Evolutionary conservation across 306 rosid genomes (phyloP), one percentile per base, ranked within the genome.

Genomic region (Luffa aegyptiaca): DNA sequence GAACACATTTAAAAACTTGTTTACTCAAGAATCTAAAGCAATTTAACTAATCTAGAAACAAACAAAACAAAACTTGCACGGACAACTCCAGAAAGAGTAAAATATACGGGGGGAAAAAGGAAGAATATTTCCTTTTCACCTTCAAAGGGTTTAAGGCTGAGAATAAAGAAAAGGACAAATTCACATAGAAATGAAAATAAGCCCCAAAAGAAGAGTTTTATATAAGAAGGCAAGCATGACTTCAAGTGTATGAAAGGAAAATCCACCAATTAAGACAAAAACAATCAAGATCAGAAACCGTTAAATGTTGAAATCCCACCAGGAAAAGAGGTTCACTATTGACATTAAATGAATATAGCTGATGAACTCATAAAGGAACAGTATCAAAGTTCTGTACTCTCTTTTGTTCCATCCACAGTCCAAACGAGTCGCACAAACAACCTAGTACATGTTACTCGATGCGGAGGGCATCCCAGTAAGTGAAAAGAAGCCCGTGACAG

Each of bases 281-380:
- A 69, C 82, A 73, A 44, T 70, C 58, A 44, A 48, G 58, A 48
- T 45, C 71, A 81, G 41, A 70, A 45, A 4, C 78, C 65, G 73
- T 79, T 78, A 75, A 8, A 51, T 75, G 63, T 69, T 52, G 55
- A 73, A 84, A 76, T 83, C 83, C 92, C 88, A 87, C 90, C 88
- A 84, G 76, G n/a, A 81, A 72, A 55, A 42, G 35, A 74, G 79
- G 80, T 82, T 39, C 77, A 58, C 68, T 65, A 12, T 76, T 64
- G 36, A 49, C 14, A 33, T 21, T 57, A 80, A 66, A 61, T 44
- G 68, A 13, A 61, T 17, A 33, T 17, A 17, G 52, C 66, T 14
- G 3, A 45, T 21, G 59, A 8, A 80, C 44, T 44, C 44, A 42
- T 5, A 80, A 71, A 21, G 33, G 65, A 46, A 14, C 2, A 76